Conservation (phyloP, 2,329 filamentous ascomycete species). For the Fusarium transvaalense region DNA sequence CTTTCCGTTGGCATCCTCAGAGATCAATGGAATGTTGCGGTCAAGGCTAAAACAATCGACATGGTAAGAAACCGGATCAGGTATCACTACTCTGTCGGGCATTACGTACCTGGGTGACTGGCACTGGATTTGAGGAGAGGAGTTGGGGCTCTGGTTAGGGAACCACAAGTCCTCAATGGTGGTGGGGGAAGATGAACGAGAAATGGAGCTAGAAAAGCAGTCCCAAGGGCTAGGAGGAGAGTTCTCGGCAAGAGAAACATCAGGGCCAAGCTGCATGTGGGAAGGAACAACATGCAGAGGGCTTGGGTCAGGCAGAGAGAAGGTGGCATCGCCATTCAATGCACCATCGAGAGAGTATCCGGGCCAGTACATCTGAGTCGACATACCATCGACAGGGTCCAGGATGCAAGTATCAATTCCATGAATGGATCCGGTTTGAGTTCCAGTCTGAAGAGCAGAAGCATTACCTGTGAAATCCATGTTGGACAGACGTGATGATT, state of each 20-base stretch:
- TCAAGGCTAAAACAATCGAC: slow-evolving; percentile 48
- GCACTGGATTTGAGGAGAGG: slow-evolving; percentile 63
- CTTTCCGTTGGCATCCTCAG: slow-evolving; percentile 47
- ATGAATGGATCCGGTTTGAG: slow-evolving; percentile 56
- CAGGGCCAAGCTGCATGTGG: slow-evolving; percentile 67
- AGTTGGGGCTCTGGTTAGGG: slow-evolving; percentile 55
- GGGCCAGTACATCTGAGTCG: slow-evolving; percentile 65
- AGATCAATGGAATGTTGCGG: slow-evolving; percentile 49
- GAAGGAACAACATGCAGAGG: slow-evolving; percentile 68
- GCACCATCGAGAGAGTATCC: slow-evolving; percentile 61
- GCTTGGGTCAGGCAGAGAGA: slow-evolving; percentile 59
- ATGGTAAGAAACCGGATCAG: slow-evolving; percentile 43
- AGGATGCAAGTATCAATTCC: slow-evolving; percentile 66
- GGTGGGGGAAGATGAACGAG: slow-evolving; percentile 64
- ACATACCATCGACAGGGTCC: slow-evolving; percentile 61
- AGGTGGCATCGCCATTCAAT: slow-evolving; percentile 57
- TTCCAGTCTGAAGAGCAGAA: slow-evolving; percentile 58
- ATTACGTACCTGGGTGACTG: slow-evolving; percentile 67
- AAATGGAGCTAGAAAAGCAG: slow-evolving; percentile 66
- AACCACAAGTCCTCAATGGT: slow-evolving; percentile 64
- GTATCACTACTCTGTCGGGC: slow-evolving; percentile 11
- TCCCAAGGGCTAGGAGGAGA: slow-evolving; percentile 67
- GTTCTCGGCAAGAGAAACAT: slow-evolving; percentile 61
- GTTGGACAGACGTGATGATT: slow-evolving; percentile 64
- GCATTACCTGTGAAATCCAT: slow-evolving; percentile 67